A percentile compares a stretch with the other conserved stretches of the same genome.
These are phyloP conservation scores for Escovopsis sp. DNA, from an alignment of 2,329 filamentous ascomycete species.

Conservation along the genomic window DNA sequence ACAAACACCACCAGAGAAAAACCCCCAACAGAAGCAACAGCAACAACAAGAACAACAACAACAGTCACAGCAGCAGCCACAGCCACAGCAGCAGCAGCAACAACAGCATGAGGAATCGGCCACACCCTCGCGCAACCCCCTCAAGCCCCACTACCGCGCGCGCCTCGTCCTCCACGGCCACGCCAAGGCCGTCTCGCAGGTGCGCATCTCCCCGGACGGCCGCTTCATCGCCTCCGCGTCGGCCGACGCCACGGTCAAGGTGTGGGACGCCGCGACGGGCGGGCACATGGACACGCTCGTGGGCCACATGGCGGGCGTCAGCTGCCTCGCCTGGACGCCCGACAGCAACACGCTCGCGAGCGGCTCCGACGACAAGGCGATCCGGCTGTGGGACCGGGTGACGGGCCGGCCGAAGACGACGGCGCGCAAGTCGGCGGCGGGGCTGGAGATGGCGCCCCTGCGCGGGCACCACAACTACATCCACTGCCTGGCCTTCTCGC, in stretches of 20 bases:
- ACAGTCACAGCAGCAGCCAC: too few relatives aligned
- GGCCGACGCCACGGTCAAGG: slow-evolving; percentile 77
- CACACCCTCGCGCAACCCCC: slow-evolving; percentile 31
- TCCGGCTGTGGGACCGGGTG: slow-evolving; percentile 74
- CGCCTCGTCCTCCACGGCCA: slow-evolving; percentile 64
- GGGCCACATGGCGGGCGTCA: slow-evolving; percentile 85
- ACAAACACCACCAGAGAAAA: slow-evolving; percentile 7
- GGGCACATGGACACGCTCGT: slow-evolving; percentile 75
- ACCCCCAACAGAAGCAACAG: slow-evolving; percentile 2
- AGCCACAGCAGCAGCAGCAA: slow-evolving; percentile 10
- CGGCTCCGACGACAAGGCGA: slow-evolving; percentile 90
- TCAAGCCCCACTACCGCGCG: slow-evolving; percentile 49
- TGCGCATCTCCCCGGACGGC: slow-evolving; percentile 83
- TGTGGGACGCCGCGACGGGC: slow-evolving; percentile 73
- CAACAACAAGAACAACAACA: too few relatives aligned
- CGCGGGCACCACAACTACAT: slow-evolving; percentile 93
- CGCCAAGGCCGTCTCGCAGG: slow-evolving; percentile 61
- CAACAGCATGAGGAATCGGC: too few relatives aligned
- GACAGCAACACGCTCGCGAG: slow-evolving; percentile 78
- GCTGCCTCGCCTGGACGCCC: slow-evolving; percentile 85
- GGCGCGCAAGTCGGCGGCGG: slow-evolving; percentile 21
- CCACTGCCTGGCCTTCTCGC: slow-evolving; percentile 87
- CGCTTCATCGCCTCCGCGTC: slow-evolving; percentile 80
- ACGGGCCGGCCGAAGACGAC: slow-evolving; percentile 39
- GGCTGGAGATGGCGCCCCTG: slow-evolving; percentile 39